Evolutionary conservation across 192 early-diverging fungal genomes (phyloP).

Genomic region (Chytriomyces hyalinus): DNA sequence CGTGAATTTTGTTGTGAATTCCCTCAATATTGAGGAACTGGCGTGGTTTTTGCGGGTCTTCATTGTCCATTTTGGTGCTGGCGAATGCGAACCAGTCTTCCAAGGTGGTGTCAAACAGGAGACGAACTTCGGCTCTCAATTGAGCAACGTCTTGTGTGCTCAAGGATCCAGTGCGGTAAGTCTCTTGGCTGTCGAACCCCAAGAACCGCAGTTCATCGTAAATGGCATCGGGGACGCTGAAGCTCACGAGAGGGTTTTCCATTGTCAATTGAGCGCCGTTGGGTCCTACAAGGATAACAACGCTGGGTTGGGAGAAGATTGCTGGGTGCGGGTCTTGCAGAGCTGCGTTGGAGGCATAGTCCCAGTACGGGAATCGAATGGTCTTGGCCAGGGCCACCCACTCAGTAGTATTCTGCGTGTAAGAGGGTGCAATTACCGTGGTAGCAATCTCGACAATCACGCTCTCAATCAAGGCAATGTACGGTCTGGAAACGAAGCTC

Average conservation of each 20-base stretch:
- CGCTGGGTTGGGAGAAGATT: background rate
- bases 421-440: conserved; percentile 1
- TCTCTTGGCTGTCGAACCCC: too few species aligned
- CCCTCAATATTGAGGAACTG: conserved; percentile 12
- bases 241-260: background rate
- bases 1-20: conserved; percentile 13
- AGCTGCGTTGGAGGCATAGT: conserved; percentile 6
- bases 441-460: conserved; percentile 4
- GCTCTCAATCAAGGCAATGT: conserved; percentile 16
- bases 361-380: conserved; percentile 19
- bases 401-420: background rate
- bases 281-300: background rate
- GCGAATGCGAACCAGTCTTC: background rate
- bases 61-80: background rate
- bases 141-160: background rate
- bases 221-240: background rate
- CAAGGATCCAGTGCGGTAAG: background rate
- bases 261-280: background rate
- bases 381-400: conserved; percentile 5
- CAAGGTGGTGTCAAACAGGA: conserved; percentile 11
- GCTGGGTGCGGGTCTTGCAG: background rate
- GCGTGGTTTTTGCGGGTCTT: background rate
- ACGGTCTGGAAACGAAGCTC: conserved; percentile 8
- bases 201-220: background rate
- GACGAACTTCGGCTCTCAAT: background rate